Evolutionary conservation across 2,329 filamentous ascomycete genomes (phyloP).

Genomic region (Colletotrichum viniferum): DNA sequence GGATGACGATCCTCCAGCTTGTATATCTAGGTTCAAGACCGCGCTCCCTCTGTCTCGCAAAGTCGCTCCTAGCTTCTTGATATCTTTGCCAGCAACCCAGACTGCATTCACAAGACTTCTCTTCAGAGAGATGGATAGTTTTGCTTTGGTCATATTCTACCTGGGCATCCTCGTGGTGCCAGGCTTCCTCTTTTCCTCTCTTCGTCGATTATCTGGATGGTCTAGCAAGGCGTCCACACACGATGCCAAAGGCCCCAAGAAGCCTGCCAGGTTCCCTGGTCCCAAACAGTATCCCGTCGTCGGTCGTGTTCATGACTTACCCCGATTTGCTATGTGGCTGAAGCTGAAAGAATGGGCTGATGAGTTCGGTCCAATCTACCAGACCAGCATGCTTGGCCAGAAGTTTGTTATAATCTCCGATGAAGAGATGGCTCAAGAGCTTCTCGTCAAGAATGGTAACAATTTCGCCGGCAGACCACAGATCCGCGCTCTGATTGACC

Average conservation of each 20-base stretch:
- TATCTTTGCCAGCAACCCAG: not conserved
- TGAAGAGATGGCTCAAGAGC: slow-evolving; percentile 51
- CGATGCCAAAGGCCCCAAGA: slow-evolving; percentile 20
- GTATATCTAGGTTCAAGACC: not conserved
- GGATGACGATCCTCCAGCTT: not conserved
- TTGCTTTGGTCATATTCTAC: slow-evolving; percentile 46
- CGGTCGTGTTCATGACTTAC: slow-evolving; percentile 53
- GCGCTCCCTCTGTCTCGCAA: not conserved
- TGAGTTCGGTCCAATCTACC: slow-evolving; percentile 46
- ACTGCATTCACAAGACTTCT: not conserved
- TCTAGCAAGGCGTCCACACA: not conserved
- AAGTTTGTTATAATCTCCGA: slow-evolving; percentile 51
- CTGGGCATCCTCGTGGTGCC: slow-evolving; percentile 44
- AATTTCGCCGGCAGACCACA: slow-evolving; percentile 56
- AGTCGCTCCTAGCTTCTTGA: not conserved
- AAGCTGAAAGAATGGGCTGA: slow-evolving; percentile 55
- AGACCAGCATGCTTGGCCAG: slow-evolving; percentile 42
- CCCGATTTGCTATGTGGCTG: slow-evolving; percentile 51
- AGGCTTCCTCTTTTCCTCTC: slow-evolving; percentile 44
- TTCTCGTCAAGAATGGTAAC: slow-evolving; percentile 53
- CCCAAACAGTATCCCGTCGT: slow-evolving; percentile 52
- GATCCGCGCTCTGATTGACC: slow-evolving; percentile 52
- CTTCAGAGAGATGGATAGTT: slow-evolving; percentile 33
- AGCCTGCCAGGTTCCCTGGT: slow-evolving; percentile 43
- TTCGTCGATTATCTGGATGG: slow-evolving; percentile 43